These are phyloP conservation scores for Ogataea dorogensis DNA, from an alignment of 805 yeast species.

Conservation along the genomic window DNA sequence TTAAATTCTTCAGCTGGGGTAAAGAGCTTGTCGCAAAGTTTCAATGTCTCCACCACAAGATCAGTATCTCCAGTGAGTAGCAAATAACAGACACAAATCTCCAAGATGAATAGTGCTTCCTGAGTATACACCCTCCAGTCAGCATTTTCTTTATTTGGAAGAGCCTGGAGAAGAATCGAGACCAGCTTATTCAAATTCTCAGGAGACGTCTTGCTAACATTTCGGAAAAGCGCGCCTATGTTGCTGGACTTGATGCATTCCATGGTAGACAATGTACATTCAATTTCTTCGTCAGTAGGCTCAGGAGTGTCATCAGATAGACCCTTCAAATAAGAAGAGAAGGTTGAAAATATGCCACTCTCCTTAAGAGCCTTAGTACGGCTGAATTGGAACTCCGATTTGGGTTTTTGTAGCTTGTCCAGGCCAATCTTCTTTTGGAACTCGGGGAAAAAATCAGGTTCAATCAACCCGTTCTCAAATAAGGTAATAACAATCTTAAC, in stretches of 20 bases:
- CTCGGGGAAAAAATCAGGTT: conserved; percentile 61
- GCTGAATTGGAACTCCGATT: conserved; percentile 64
- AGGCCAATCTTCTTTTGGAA: conserved; percentile 59
- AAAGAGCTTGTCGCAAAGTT: conserved; percentile 24
- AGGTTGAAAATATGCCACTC: conserved; percentile 79
- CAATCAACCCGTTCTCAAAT: conserved; percentile 69
- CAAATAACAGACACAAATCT: conserved; percentile 32
- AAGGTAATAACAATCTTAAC: conserved; percentile 60
- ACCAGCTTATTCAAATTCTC: conserved; percentile 37
- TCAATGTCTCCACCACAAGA: conserved; percentile 23
- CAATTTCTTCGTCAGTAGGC: conserved; percentile 92
- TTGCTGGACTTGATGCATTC: conserved; percentile 79
- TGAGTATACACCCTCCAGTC: conserved; percentile 28
- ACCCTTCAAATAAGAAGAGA: conserved; percentile 89
- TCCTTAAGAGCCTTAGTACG: conserved; percentile 66
- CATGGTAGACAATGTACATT: conserved; percentile 74
- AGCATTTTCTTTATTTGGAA: conserved; percentile 35
- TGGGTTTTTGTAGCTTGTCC: conserved; percentile 55
- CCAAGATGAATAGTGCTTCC: conserved; percentile 33
- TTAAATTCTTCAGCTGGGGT: conserved; percentile 27
- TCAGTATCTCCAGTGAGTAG: conserved; percentile 29
- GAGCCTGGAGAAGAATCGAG: conserved; percentile 32
- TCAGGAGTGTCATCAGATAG: conserved; percentile 82
- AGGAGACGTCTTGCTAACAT: conserved; percentile 39
- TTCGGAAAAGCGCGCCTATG: conserved; percentile 53